Conservation (phyloP, 2,329 filamentous ascomycete species). For the Thielaviopsis ethacetica region DNA sequence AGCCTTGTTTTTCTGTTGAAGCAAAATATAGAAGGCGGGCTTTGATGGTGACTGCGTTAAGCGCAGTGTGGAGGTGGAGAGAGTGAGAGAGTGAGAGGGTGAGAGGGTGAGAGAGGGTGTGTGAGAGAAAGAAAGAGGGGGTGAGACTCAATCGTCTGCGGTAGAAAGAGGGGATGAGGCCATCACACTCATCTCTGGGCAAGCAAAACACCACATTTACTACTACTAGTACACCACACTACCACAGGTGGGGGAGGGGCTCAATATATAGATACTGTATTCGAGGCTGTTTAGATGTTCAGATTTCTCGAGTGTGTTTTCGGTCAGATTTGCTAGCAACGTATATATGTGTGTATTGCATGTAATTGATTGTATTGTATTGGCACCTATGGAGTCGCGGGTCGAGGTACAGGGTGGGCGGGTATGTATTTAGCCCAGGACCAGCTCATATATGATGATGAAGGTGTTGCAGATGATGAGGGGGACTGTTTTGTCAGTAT, state of each 20-base stretch:
- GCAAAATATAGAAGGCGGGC: not conserved
- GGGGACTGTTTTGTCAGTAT: constrained; percentile 45
- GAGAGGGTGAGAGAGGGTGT: too few relatives aligned
- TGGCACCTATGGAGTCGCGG: not conserved
- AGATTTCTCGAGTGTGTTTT: too few relatives aligned
- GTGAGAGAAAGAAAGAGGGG: too few relatives aligned
- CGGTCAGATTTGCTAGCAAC: too few relatives aligned
- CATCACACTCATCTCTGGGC: too few relatives aligned
- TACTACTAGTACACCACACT: not conserved
- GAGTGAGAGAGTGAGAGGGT: too few relatives aligned
- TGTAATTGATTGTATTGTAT: not conserved
- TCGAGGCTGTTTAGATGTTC: too few relatives aligned
- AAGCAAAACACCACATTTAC: not conserved
- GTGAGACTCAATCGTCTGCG: too few relatives aligned
- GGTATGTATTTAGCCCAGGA: constrained; percentile 44
- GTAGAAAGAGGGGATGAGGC: too few relatives aligned
- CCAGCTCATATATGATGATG: constrained; percentile 68
- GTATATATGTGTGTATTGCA: not conserved
- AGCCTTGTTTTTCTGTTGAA: not conserved
- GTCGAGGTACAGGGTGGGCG: not conserved
- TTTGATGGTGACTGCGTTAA: not conserved
- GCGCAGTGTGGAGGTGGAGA: too few relatives aligned
- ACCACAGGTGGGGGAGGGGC: not conserved
- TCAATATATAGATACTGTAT: not conserved
- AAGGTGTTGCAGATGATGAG: constrained; percentile 69